Base-by-base conservation (phyloP, 805 yeast genomes). In the Kodamaea sagamina region DNA sequence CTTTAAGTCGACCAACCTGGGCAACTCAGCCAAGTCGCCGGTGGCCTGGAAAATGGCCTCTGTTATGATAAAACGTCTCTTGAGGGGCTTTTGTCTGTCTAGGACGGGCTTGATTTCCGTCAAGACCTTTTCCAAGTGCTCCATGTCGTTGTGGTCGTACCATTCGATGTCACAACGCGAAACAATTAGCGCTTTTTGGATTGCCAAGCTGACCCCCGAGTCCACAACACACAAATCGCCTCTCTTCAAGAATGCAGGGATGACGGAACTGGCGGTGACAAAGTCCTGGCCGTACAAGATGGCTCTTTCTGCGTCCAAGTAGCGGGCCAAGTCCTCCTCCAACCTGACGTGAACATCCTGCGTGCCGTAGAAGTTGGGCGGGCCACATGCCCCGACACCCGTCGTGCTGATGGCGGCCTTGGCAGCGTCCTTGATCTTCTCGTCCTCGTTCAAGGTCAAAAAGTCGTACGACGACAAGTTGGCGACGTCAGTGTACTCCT, bases 341-440 rank as follows among this genome's bases (percentile, higher is more conserved):
- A 87, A 72, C 54, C 84, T 75, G 43, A 81, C 82, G 59, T 93
- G 99, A 34, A 83, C 89, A 59, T 89, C 96, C 65, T 89, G 96
- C 47, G 89, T 86, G 48, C 99, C 99, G 63, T 90, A 93, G 57
- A 93, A 93, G 44, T 96, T 95, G 32, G 97, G 95, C 4, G 99
- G 98, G 31, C 98, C 97, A 72, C 99, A 93, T 0, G 97, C 92
- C 50, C 99, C 99, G 40, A 93, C 97, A 60, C 99, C 99, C 46
- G 85, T 81, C 45, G 73, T 72, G 36, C 72, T 71, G 47, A 93
- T 81, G 16, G 80, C 73, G 22, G 69, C 61, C 41, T 78, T 74
- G 4, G 89, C 89, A 9, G 71, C 75, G 15, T 71, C 62, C 41
- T 69, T 68, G 29, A 89, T 71, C 11, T 49, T 59, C 15, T 65